Base-by-base conservation (phyloP, 495 filamentous ascomycete genomes). In the Talaromyces nanjingensis region DNA sequence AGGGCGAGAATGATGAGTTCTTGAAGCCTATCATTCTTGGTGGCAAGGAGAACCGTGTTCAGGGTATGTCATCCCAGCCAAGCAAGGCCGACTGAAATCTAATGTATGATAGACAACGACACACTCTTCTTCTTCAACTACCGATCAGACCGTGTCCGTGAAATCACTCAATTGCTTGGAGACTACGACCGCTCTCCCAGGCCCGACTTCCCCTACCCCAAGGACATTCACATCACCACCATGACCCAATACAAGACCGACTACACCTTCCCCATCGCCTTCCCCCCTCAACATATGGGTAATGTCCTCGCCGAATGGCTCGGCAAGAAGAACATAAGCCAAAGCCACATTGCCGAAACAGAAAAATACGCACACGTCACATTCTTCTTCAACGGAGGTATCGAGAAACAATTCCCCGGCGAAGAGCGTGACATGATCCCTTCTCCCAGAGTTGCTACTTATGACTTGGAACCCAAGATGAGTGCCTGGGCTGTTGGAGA, bases 121-220 rank as follows among this genome's bases (percentile, higher is more conserved):
- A 93, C 91, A 56, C 86, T 96, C 70, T 97, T 98, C 84, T 97
- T 97, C 87, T 98, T 98, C 90, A 98, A 98, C 86, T 98, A 98
- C 85, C 93, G 94, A 68, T 97, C 94, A 42, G 94, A 98, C 72
- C 93, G 94, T 74, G 93, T 96, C 59, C 91, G 96, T 68, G 93
- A 98, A 73, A 88, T 98, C 72, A 97, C 93, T 61, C 94, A 98
- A 79, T 82, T 98, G 53, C 80, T 98, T 29, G 96, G 94, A 70
- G 89, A 87, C 72, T 86, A 92, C 69, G 96, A 98, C 80, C 89
- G 90, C 68, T 94, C 91, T 18, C 92, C 93, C 59, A 83, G 80
- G 65, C 91, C 94, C 62, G 91, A 96, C 72, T 96, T 97, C 82
- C 87, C 92, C 33, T 98, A 93, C 81, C 94, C 94, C 60, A 93